phyloP scores from a whole-genome alignment of 257 asterid species.

The Fraxinus quadrangulata region DNA sequence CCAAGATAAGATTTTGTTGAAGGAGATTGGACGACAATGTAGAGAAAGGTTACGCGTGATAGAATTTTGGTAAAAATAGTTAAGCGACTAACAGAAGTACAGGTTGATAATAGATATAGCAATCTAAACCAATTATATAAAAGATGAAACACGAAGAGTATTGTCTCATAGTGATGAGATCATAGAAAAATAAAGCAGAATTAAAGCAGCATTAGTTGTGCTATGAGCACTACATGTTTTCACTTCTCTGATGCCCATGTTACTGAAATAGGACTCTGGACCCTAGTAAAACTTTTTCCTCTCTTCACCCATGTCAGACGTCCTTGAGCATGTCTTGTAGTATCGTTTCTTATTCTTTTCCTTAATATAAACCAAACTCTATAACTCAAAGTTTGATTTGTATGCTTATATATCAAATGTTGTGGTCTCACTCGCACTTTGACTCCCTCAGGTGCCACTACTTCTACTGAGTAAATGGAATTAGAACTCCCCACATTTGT shows the following conservation, averaged over 20 bases:
- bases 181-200: neutral
- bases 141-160: neutral
- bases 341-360: slow-evolving; percentile 34
- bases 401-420: slow-evolving; percentile 49
- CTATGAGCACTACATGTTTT: slow-evolving; percentile 17
- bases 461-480: slow-evolving; percentile 36
- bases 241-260: slow-evolving; percentile 63
- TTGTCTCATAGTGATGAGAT: slow-evolving; percentile 6
- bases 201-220: neutral
- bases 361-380: slow-evolving; percentile 63
- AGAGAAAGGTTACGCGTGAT: neutral
- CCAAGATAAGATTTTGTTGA: neutral
- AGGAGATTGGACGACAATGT: neutral
- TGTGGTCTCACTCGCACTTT: slow-evolving; percentile 65
- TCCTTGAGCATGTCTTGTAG: slow-evolving; percentile 52
- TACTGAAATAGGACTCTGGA: slow-evolving; percentile 82
- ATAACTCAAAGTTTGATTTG: slow-evolving; percentile 64
- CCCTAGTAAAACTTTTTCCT: slow-evolving; percentile 44
- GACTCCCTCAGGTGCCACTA: slow-evolving; percentile 77
- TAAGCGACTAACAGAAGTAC: neutral
- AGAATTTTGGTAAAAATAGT: neutral
- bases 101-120: neutral
- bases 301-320: slow-evolving; percentile 72
- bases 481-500: slow-evolving; percentile 67
- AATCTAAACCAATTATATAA: neutral